Evolutionary conservation across 2,329 filamentous ascomycete genomes (phyloP).

Genomic region (Lasiodiplodia hormozganensis): DNA sequence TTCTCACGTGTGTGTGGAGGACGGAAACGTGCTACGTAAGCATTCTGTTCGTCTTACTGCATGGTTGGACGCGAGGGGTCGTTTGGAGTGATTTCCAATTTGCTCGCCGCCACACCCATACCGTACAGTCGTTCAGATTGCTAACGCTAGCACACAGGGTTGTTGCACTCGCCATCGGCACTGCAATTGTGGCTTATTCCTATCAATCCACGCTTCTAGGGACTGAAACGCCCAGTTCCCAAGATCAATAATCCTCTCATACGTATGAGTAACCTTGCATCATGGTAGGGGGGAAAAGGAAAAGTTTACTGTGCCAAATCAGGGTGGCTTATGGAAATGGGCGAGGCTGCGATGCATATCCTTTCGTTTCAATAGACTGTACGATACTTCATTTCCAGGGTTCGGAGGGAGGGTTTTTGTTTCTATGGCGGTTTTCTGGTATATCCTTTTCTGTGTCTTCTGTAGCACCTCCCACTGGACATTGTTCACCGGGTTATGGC

Average conservation of each 20-base stretch:
- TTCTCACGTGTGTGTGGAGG: constrained; percentile 23
- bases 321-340: background rate
- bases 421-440: constrained; percentile 1
- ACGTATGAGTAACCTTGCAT: background rate
- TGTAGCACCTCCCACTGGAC: background rate
- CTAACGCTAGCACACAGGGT: constrained; percentile 18
- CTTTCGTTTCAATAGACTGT: constrained; percentile 9
- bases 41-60: constrained; percentile 25
- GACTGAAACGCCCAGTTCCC: background rate
- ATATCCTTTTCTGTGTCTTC: constrained; percentile 8
- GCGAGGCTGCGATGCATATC: background rate
- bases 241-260: background rate
- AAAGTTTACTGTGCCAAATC: background rate
- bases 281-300: background rate
- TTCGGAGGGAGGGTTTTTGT: background rate
- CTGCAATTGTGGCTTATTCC: constrained; percentile 9
- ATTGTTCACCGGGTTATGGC: background rate
- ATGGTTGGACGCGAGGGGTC: constrained; percentile 19
- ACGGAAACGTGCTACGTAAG: constrained; percentile 29
- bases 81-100: constrained; percentile 22
- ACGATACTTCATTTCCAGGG: background rate
- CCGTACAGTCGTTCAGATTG: constrained; percentile 22
- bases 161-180: constrained; percentile 3
- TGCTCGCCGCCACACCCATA: constrained; percentile 17
- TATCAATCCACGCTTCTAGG: constrained; percentile 6